A percentile compares a stretch with the other conserved stretches of the same genome.
These are phyloP conservation scores for Ulvella scutata DNA, from an alignment of 139 green algal species.

Conservation along the genomic window DNA sequence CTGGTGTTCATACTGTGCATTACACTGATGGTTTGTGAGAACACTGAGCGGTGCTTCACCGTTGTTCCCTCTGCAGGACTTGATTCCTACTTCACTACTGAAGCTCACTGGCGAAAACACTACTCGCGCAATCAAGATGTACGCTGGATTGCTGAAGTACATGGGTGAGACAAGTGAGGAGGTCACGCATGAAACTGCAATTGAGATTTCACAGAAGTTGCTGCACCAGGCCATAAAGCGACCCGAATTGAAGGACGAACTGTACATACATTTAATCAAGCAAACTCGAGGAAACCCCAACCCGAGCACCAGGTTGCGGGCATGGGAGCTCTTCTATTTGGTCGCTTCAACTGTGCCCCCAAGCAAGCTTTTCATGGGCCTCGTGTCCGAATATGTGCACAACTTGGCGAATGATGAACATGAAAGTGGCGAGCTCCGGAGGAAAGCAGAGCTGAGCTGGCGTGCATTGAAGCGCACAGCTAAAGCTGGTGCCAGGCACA, in stretches of 20 bases:
- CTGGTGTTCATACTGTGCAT: no score
- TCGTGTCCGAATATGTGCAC: constrained; percentile 87
- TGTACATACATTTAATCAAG: constrained; percentile 36
- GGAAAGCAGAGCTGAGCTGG: constrained; percentile 40
- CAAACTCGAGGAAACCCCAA: constrained; percentile 23
- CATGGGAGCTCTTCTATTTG: constrained; percentile 35
- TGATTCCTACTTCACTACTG: constrained; percentile 74
- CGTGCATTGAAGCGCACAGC: constrained; percentile 68
- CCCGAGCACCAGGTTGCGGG: constrained; percentile 1
- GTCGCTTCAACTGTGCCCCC: constrained; percentile 20
- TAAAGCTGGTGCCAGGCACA: constrained; percentile 70
- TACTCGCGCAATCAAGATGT: constrained; percentile 80
- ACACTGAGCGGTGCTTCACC: no score
- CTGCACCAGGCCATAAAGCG: constrained; percentile 41
- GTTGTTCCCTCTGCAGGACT: no score
- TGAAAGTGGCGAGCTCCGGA: constrained; percentile 19
- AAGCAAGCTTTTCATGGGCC: constrained; percentile 49
- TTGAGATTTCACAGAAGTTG: constrained; percentile 78
- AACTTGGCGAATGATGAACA: constrained; percentile 32
- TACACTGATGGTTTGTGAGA: no score
- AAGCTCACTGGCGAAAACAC: constrained; percentile 65
- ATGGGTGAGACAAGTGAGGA: constrained; percentile 34
- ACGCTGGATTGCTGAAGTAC: constrained; percentile 64
- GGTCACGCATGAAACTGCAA: background rate
- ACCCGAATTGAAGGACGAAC: constrained; percentile 33